phyloP scores from a whole-genome alignment of 331 rosid genomes.

The Malus hybrid region DNA sequence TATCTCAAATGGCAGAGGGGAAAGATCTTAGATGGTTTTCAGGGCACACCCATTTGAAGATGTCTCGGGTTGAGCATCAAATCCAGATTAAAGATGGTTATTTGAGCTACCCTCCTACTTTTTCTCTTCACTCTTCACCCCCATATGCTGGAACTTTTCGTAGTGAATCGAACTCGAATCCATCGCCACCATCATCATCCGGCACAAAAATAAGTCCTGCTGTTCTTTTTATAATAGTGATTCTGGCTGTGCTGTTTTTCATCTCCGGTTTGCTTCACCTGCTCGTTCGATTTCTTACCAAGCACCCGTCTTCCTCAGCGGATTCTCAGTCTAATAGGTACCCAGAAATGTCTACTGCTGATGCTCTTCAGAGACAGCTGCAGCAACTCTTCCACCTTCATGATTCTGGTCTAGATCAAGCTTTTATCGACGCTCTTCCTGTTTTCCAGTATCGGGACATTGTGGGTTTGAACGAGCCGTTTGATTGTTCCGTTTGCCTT shows the following conservation, averaged over 20 bases:
- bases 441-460: conserved; percentile 87
- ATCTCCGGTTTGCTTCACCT: conserved; percentile 91
- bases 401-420: conserved; percentile 94
- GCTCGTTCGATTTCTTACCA: conserved; percentile 87
- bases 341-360: conserved; percentile 77
- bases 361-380: conserved; percentile 88
- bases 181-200: conserved; percentile 50
- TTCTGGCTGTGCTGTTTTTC: conserved; percentile 84
- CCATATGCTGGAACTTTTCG: conserved; percentile 35
- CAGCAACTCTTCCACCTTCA: conserved; percentile 95
- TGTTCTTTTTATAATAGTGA: conserved; percentile 84
- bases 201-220: conserved; percentile 88
- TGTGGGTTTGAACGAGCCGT: conserved; percentile 82
- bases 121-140: conserved; percentile 29
- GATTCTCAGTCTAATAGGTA: conserved; percentile 52
- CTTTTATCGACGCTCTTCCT: conserved; percentile 95
- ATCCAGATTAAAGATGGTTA: conserved; percentile 62
- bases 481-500: conserved; percentile 93
- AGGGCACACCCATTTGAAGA: conserved; percentile 57
- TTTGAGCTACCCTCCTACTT: conserved; percentile 53
- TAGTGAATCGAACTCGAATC: conserved; percentile 30
- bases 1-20: conserved; percentile 31
- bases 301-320: conserved; percentile 69
- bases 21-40: conserved; percentile 33
- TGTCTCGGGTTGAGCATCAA: conserved; percentile 59